Conservation (phyloP, 371 early-diverging fungal species). For the Mortierella sp. region DNA sequence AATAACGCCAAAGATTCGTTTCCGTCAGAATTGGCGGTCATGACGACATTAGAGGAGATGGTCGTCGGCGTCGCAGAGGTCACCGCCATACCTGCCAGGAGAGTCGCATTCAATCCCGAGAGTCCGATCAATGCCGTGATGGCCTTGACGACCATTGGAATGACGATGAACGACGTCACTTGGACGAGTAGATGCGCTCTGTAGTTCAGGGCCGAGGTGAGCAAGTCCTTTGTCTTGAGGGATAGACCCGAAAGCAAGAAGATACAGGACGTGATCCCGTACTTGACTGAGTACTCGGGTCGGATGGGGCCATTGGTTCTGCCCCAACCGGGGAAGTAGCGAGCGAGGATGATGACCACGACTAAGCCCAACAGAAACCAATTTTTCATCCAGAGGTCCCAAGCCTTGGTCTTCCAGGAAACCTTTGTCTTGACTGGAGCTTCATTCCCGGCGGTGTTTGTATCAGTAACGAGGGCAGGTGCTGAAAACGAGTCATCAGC, state of each 20-base stretch:
- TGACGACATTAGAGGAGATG: constrained; percentile 82
- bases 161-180: constrained; percentile 67
- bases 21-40: constrained; percentile 80
- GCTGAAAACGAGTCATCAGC: no score
- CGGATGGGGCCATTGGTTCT: constrained; percentile 69
- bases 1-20: constrained; percentile 77
- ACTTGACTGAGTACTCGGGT: constrained; percentile 76
- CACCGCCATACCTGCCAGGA: constrained; percentile 76
- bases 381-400: constrained; percentile 57
- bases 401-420: constrained; percentile 41
- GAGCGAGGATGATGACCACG: constrained; percentile 72
- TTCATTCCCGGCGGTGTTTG: no score
- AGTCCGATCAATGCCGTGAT: constrained; percentile 65
- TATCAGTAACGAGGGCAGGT: no score
- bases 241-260: constrained; percentile 81
- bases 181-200: constrained; percentile 75
- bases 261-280: constrained; percentile 75
- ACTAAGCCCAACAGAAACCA: constrained; percentile 74
- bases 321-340: constrained; percentile 73
- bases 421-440: constrained; percentile 1
- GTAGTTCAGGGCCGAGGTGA: constrained; percentile 68
- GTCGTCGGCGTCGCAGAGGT: constrained; percentile 81
- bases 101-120: constrained; percentile 60
- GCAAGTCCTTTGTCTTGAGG: constrained; percentile 71
- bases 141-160: constrained; percentile 74